Evolutionary conservation across 345 rosid species (phyloP), one percentile per base, ranked within the genome.

Genomic region (Mallotus nudiflorus): DNA sequence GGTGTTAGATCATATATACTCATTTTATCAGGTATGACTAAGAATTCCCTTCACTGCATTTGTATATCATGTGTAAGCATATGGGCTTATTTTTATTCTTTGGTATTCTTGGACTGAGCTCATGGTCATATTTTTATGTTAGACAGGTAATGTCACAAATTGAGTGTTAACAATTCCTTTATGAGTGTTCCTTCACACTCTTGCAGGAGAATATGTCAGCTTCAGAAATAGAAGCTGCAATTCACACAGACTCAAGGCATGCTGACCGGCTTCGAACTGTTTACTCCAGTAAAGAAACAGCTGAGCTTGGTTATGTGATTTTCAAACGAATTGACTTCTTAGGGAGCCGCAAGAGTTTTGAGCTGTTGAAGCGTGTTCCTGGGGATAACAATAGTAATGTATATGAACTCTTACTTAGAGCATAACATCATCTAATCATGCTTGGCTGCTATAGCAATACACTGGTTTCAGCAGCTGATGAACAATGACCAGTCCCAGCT

Each of bases 161-260:
- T 6, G 8, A 18, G 15, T 48, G 2, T 20, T 49, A 20, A 9
- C 67, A 20, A 65, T 62, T 75, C n/a, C 13, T 39, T 20, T 18
- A 29, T 24, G 28, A 3, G 29, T 46, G 22, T 12, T 48, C 15
- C 57, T 50, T 27, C 14, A 0, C 27, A 18, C 3, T 19, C n/a
- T 46, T 55, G 56, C 83, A 94, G 96, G 97, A 88, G 82, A 87
- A 82, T 77, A 86, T 94, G 89, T 74, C 84, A 15, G 76, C 71
- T 54, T 63, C 82, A 45, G 98, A 91, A 84, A 52, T 90, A 74
- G 89, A 84, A 72, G 85, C 75, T 35, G 95, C 93, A 1, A 88
- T 91, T 71, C 97, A 94, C 82, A 88, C 96, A 0, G 96, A 91
- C 70, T 94, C 97, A 0, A 83, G 92, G 80, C 90, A 94, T 40